Percentiles rank a stretch among this genome's conserved stretches.
Conservation (phyloP, 106 monocot species). For the Ottelia alismoides region DNA sequence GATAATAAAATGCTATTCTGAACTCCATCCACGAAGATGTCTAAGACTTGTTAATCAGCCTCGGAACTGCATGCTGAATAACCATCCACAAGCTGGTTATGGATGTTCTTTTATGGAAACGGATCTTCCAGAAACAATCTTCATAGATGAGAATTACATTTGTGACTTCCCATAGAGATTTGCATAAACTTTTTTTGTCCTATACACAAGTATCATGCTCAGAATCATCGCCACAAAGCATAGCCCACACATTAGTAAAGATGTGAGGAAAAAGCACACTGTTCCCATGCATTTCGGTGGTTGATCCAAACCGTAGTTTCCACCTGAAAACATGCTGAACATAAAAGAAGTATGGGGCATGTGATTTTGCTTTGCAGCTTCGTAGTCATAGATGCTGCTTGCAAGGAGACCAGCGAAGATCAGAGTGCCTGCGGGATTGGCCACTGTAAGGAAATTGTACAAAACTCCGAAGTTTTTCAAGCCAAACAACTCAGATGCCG, state of each 20-base stretch:
- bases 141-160: not conserved
- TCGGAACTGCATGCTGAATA: too few species aligned
- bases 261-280: slow-evolving; percentile 45
- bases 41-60: too few species aligned
- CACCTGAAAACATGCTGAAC: too few species aligned
- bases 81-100: too few species aligned
- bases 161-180: slow-evolving; percentile 35
- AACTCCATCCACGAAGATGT: too few species aligned
- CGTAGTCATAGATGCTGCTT: slow-evolving; percentile 43
- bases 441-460: slow-evolving; percentile 53
- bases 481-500: slow-evolving; percentile 38
- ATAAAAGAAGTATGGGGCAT: not conserved
- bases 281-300: too few species aligned
- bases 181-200: slow-evolving; percentile 42
- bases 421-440: slow-evolving; percentile 44
- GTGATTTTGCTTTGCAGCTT: slow-evolving; percentile 35
- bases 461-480: slow-evolving; percentile 45
- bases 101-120: too few species aligned
- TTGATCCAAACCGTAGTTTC: too few species aligned
- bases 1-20: too few species aligned
- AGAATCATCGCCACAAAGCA: slow-evolving; percentile 33
- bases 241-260: slow-evolving; percentile 38
- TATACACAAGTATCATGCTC: slow-evolving; percentile 46
- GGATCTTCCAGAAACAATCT: too few species aligned
- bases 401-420: slow-evolving; percentile 46